Conservation (phyloP, 2,329 filamentous ascomycete species). For the Lachnellula willkommii region DNA sequence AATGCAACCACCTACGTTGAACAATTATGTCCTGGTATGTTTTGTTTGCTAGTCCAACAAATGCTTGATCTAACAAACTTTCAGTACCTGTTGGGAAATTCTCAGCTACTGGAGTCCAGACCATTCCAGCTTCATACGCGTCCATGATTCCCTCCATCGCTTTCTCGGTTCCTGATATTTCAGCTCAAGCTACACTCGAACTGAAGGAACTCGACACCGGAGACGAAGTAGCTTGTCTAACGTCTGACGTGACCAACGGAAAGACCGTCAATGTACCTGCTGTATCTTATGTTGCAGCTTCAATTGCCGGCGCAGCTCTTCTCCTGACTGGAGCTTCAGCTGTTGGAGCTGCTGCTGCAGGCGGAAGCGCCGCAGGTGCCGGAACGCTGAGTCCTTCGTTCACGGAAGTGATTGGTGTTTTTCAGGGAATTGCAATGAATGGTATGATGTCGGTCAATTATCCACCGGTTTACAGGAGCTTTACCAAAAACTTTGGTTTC, state of each 20-base stretch:
- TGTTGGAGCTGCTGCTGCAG: slow-evolving; percentile 52
- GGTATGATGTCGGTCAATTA: slow-evolving; percentile 93
- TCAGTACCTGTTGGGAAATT: slow-evolving; percentile 71
- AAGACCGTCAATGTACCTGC: slow-evolving; percentile 71
- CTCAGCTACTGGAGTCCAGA: slow-evolving; percentile 63
- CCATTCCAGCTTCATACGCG: slow-evolving; percentile 66
- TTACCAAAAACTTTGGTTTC: slow-evolving; percentile 90
- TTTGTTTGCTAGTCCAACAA: neutral
- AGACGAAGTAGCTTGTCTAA: slow-evolving; percentile 71
- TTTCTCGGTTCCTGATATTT: slow-evolving; percentile 84
- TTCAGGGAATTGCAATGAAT: slow-evolving; percentile 90
- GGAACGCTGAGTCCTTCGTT: slow-evolving; percentile 76
- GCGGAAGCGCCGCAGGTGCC: slow-evolving; percentile 47
- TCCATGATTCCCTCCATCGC: slow-evolving; percentile 79
- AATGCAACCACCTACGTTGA: slow-evolving; percentile 58
- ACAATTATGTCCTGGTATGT: slow-evolving; percentile 74
- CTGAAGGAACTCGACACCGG: slow-evolving; percentile 58
- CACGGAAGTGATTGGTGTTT: slow-evolving; percentile 78
- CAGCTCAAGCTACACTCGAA: slow-evolving; percentile 75
- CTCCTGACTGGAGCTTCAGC: slow-evolving; percentile 68
- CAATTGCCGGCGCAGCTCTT: slow-evolving; percentile 79
- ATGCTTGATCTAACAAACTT: slow-evolving; percentile 10
- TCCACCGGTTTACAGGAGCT: slow-evolving; percentile 81
- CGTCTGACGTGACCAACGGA: slow-evolving; percentile 78
- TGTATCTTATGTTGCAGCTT: slow-evolving; percentile 77